Evolutionary conservation across 2,329 filamentous ascomycete genomes (phyloP), one percentile per base, ranked within the genome.

Genomic region (Penicillium sp.): DNA sequence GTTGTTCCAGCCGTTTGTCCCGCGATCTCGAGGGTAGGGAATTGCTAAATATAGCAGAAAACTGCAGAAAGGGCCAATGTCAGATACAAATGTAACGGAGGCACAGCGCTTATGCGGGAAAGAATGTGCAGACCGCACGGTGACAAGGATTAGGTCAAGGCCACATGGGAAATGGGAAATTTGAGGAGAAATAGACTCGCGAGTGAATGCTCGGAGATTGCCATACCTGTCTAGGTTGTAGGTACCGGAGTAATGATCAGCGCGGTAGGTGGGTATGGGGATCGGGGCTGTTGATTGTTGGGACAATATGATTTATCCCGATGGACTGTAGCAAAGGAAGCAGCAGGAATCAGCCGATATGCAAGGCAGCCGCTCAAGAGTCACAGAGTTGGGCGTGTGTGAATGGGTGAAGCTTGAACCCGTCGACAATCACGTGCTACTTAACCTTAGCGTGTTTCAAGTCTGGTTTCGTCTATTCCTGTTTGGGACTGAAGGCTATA

Each of bases 41-140:
- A 61, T 62, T 72, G 65, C 71, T 73, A 73, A 73, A 69, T 71
- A 71, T 73, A 73, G 71, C 69, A 70, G 65, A 68, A 68, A 59
- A 52, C 64, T 65, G 59, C 55, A 60, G 49, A 62, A 60, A 61
- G 62, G 50, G 61, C 65, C 58, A 68, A 58, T 65, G 67, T 69
- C 63, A 68, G 64, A 67, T 65, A 69, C 53, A 60, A 59, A 61
- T 63, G 58, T 56, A 62, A 66, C 54, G 42, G 57, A 54, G 49
- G 45, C 53, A 57, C 60, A 57, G 65, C 62, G 61, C 62, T 65
- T 61, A 66, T 55, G 58, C 52, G 43, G 58, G 27, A 55, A 56
- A 25, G 42, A 47, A 38, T 41, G 43, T 55, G 52, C 15, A 55
- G 12, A 55, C 45, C 17, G 25, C 52, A 54, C 52, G 12, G 37